Evolutionary conservation across 2,329 filamentous ascomycete genomes (phyloP), one percentile per base, ranked within the genome.

Genomic region (Paecilomyces formosus): DNA sequence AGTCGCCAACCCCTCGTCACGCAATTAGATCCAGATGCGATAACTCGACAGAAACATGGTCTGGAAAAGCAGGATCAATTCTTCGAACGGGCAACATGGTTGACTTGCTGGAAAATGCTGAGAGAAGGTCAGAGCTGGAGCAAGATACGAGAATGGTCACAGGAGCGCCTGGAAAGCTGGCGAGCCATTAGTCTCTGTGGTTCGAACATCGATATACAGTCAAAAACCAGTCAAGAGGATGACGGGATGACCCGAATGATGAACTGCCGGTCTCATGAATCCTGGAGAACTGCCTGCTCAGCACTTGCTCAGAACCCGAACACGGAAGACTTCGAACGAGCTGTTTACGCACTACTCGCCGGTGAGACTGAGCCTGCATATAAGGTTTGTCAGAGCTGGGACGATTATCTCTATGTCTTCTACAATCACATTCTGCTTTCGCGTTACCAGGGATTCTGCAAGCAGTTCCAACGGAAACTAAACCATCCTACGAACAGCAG

Each of bases 51-150:
- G 73, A 82, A 82, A 54, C 85, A 89, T 57, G 85, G 82, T 55
- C 79, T 97, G 49, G 88, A 96, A 69, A 84, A 86, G 24, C 85
- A 92, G 66, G 94, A 99, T 69, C 86, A 91, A 63, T 92, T 87
- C 67, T 94, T 93, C 62, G 94, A 99, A 76, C 85, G 88, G 56
- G 89, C 92, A 2, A 89, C 96, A 53, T 97, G 94, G 92, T 82
- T 92, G 61, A 88, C 90, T n/a, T 94, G 90, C 74, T 97, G 92
- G 78, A 91, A 96, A 72, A 89, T 96, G 79, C 80, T 99, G 56
- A 86, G 93, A 54, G 86, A 92, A 53, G 94, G 94, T n/a, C 87
- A 85, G 64, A 85, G 81, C 61, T 85, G 89, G 76, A 76, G 82
- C 8, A 84, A 88, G 39, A 89, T 97, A 62, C 84, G 86, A 57